phyloP scores from a whole-genome alignment of 164 flowering plant genomes.

The Nymphaea thermarum region DNA sequence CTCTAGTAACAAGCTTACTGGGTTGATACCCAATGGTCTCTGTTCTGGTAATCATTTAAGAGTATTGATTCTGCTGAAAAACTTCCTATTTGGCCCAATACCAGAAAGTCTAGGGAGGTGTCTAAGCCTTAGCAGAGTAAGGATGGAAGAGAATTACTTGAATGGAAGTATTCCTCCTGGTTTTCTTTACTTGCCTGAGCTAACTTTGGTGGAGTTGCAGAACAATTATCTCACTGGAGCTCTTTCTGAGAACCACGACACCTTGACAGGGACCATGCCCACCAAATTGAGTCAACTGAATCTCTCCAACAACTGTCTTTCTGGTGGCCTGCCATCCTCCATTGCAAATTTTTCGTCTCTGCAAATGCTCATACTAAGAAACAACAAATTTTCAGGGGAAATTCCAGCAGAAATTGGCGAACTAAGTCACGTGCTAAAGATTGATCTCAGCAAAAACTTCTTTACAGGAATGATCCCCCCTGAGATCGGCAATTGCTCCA shows the following conservation, averaged over 20 bases:
- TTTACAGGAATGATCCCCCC: conserved; percentile 57
- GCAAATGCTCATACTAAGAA: conserved; percentile 47
- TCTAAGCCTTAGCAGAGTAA: conserved; percentile 53
- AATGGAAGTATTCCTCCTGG: conserved; percentile 80
- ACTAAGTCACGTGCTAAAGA: conserved; percentile 40
- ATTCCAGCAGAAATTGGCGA: conserved; percentile 56
- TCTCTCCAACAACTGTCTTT: conserved; percentile 64
- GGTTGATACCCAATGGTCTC: conserved; percentile 49
- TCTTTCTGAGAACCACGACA: conserved; percentile 38
- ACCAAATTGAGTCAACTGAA: conserved; percentile 41
- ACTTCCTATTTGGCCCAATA: conserved; percentile 79
- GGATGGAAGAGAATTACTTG: conserved; percentile 78
- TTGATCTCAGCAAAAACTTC: conserved; percentile 57
- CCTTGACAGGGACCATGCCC: conserved; percentile 16
- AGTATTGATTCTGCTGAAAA: conserved; percentile 54
- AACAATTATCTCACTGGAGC: conserved; percentile 59
- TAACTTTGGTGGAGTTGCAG: conserved; percentile 62
- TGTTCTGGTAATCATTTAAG: conserved; percentile 51
- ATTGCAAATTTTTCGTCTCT: conserved; percentile 54
- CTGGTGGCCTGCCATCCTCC: conserved; percentile 57
- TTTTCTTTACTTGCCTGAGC: conserved; percentile 66
- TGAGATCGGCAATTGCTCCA: conserved; percentile 51
- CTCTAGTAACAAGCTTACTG: conserved; percentile 94
- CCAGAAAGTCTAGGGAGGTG: conserved; percentile 73
- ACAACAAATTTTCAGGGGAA: conserved; percentile 60